These are phyloP conservation scores for Leucosporidium scottii DNA, from an alignment of 768 basidiomycete genomes.

Conservation along the genomic window DNA sequence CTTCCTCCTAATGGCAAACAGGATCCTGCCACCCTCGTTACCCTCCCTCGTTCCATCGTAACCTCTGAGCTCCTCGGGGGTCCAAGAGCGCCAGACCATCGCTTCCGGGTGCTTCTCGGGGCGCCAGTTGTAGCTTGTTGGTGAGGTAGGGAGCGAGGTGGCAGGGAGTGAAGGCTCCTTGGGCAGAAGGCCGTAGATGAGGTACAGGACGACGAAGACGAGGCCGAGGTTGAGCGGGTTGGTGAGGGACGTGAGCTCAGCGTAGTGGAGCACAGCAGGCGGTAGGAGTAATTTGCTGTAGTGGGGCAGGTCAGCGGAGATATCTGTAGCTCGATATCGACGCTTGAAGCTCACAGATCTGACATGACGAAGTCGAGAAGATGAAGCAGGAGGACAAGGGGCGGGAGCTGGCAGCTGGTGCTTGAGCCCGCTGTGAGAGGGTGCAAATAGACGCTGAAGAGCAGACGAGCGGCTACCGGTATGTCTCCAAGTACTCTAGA, in stretches of 20 bases:
- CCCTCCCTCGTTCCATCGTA: slow-evolving; percentile 47
- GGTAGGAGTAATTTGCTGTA: no score
- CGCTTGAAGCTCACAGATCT: no score
- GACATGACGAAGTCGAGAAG: no score
- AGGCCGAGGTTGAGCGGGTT: slow-evolving; percentile 73
- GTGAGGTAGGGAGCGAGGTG: slow-evolving; percentile 37
- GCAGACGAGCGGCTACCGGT: no score
- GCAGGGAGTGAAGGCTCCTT: slow-evolving; percentile 48
- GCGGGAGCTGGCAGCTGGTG: no score
- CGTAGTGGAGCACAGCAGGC: no score
- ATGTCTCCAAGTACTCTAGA: no score
- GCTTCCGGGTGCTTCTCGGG: slow-evolving; percentile 74
- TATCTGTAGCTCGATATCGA: no score
- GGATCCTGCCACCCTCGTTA: slow-evolving; percentile 60
- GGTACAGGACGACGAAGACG: slow-evolving; percentile 69
- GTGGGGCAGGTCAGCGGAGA: no score
- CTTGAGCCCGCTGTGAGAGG: no score
- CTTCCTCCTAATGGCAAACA: slow-evolving; percentile 74
- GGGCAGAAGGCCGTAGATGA: slow-evolving; percentile 64
- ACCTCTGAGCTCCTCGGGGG: slow-evolving; percentile 54
- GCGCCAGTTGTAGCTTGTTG: slow-evolving; percentile 88
- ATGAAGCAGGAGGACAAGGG: no score
- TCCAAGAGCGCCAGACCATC: slow-evolving; percentile 68
- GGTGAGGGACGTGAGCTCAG: slow-evolving; percentile 41
- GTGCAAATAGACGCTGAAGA: no score